phyloP scores from a whole-genome alignment of 2,329 filamentous ascomycete genomes.

The Alternaria tenuissima region DNA sequence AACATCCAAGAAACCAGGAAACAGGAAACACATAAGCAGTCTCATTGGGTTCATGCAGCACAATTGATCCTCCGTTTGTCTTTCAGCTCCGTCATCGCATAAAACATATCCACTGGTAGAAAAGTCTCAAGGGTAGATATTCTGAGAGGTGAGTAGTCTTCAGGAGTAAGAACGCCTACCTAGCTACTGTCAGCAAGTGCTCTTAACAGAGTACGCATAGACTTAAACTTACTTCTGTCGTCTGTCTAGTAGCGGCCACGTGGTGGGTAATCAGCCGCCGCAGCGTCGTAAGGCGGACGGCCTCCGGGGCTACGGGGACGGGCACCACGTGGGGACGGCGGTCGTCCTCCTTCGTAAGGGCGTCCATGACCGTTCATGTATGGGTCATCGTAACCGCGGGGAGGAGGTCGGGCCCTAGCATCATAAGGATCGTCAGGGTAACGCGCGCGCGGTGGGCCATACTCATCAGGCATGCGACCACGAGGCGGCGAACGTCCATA shows the following conservation, averaged over 20 bases:
- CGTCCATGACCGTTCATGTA: slow-evolving; percentile 67
- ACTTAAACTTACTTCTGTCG: slow-evolving; percentile 6
- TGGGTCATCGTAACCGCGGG: slow-evolving; percentile 65
- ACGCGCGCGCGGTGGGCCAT: slow-evolving; percentile 67
- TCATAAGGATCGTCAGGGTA: slow-evolving; percentile 81
- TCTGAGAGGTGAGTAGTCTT: neutral
- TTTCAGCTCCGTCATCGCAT: slow-evolving; percentile 12
- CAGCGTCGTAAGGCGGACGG: slow-evolving; percentile 63
- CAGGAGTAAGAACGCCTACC: slow-evolving; percentile 6
- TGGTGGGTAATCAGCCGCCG: slow-evolving; percentile 56
- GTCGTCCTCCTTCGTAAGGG: slow-evolving; percentile 61
- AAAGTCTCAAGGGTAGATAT: slow-evolving; percentile 2
- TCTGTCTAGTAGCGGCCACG: slow-evolving; percentile 46
- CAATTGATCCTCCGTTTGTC: slow-evolving; percentile 11
- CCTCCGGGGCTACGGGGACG: slow-evolving; percentile 62
- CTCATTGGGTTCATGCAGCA: slow-evolving; percentile 12
- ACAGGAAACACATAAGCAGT: slow-evolving; percentile 9
- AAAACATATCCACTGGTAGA: slow-evolving; percentile 12
- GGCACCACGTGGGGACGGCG: slow-evolving; percentile 51
- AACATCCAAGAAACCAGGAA: slow-evolving; percentile 10
- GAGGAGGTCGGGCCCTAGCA: slow-evolving; percentile 61
- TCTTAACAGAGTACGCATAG: neutral
- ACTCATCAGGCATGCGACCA: slow-evolving; percentile 79
- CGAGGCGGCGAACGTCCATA: slow-evolving; percentile 71
- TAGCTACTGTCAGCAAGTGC: slow-evolving; percentile 6